These are phyloP conservation scores for Pleurotus djamor DNA, from an alignment of 768 basidiomycete genomes.

Conservation along the genomic window DNA sequence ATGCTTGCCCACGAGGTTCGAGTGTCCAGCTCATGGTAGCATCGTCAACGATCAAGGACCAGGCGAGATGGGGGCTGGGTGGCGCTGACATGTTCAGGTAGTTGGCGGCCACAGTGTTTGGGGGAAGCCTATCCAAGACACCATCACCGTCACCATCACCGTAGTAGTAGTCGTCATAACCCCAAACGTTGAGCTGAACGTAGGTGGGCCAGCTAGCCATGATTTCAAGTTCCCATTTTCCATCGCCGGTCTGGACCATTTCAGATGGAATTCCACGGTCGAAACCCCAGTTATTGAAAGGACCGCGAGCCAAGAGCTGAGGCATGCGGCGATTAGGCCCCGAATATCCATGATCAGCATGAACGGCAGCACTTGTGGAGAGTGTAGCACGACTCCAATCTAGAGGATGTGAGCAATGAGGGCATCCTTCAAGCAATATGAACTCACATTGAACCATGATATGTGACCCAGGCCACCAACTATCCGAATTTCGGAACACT, in stretches of 20 bases:
- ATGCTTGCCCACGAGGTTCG: constrained; percentile 77
- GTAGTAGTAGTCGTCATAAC: constrained; percentile 90
- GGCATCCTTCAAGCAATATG: too few relatives aligned
- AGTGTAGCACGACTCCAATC: constrained; percentile 76
- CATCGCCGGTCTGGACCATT: constrained; percentile 64
- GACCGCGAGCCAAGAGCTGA: constrained; percentile 83
- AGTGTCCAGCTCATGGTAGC: constrained; percentile 72
- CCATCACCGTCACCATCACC: constrained; percentile 89
- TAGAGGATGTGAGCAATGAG: constrained; percentile 19
- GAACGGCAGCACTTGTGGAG: constrained; percentile 66
- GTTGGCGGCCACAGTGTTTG: constrained; percentile 82
- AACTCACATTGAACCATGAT: constrained; percentile 85
- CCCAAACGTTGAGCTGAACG: constrained; percentile 88
- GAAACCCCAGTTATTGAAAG: constrained; percentile 91
- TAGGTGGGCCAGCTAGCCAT: constrained; percentile 91
- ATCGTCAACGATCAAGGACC: constrained; percentile 84
- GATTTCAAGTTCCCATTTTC: constrained; percentile 83
- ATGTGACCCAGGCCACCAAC: constrained; percentile 83
- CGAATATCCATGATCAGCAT: constrained; percentile 69
- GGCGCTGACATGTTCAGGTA: constrained; percentile 92
- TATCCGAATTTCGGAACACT: constrained; percentile 46
- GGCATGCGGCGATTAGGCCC: constrained; percentile 72
- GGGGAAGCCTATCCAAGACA: constrained; percentile 86
- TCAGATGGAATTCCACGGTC: constrained; percentile 75
- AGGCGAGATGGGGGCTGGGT: constrained; percentile 83